Percentiles rank a stretch among this genome's conserved stretches.
Conservation (phyloP, 345 rosid genomes). For the Hypericum androsaemum region DNA sequence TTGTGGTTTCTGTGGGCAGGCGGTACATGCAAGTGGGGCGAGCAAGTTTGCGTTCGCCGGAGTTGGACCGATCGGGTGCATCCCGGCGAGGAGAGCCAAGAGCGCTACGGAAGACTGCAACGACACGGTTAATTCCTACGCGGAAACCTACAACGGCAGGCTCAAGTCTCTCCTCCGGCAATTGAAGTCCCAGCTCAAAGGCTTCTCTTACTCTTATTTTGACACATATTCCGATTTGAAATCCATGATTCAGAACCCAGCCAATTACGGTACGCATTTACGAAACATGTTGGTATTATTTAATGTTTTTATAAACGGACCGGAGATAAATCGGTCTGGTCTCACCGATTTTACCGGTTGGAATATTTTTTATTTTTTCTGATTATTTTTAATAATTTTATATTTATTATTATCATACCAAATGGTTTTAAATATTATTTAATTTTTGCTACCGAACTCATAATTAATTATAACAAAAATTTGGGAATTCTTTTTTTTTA, state of each 20-base stretch:
- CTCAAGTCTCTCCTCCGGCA: conserved; percentile 30
- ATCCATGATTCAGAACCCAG: conserved; percentile 36
- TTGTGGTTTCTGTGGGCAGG: conserved; percentile 20
- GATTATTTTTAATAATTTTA: no score
- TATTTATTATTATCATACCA: no score
- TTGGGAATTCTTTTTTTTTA: no score
- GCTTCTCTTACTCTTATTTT: conserved; percentile 41
- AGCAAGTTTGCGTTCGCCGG: conserved; percentile 47
- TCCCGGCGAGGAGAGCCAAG: conserved; percentile 37
- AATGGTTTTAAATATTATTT: no score
- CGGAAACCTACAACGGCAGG: conserved; percentile 34
- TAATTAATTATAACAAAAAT: no score
- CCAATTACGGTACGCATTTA: conserved; percentile 30
- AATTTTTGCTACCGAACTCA: no score
- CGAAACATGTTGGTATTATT: background rate
- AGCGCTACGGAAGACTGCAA: conserved; percentile 33
- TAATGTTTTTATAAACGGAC: background rate
- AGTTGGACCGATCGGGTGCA: conserved; percentile 45
- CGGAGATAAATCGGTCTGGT: background rate
- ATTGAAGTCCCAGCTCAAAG: conserved; percentile 29
- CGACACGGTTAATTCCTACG: conserved; percentile 30
- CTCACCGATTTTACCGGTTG: no score
- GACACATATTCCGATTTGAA: conserved; percentile 35
- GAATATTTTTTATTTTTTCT: no score
- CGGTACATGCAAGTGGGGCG: conserved; percentile 31